These are phyloP conservation scores for Dianthus caryophyllus DNA, from an alignment of 148 eudicot genomes.

Conservation along the genomic window DNA sequence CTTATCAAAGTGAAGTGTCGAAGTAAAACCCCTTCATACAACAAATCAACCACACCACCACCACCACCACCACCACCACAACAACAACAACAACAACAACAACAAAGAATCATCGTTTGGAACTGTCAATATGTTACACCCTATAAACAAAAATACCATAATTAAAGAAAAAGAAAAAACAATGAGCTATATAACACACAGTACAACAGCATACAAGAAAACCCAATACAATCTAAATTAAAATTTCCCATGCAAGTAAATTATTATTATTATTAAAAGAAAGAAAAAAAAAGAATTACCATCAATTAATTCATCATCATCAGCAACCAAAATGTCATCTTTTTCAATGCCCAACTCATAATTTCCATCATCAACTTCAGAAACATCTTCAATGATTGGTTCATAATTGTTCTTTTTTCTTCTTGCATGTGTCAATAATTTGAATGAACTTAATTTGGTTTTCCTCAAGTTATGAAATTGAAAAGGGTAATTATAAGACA, in stretches of 20 bases:
- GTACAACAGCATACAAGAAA: background rate
- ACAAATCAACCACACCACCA: no score
- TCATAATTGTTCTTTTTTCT: slow-evolving; percentile 34
- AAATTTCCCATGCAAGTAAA: background rate
- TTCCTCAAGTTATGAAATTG: background rate
- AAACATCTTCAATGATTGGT: slow-evolving; percentile 28
- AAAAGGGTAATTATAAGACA: slow-evolving; percentile 21
- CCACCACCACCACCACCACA: no score
- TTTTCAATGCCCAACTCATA: slow-evolving; percentile 20
- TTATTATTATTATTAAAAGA: no score
- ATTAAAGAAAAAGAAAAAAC: background rate
- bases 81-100: no score
- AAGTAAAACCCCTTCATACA: no score
- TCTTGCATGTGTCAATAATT: slow-evolving; percentile 31
- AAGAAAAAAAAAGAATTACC: slow-evolving; percentile 31
- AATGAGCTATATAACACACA: background rate
- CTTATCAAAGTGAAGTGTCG: no score
- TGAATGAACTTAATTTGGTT: slow-evolving; percentile 4
- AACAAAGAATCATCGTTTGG: no score
- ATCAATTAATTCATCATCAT: slow-evolving; percentile 42
- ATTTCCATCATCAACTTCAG: slow-evolving; percentile 38
- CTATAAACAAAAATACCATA: no score
- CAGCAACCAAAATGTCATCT: slow-evolving; percentile 26
- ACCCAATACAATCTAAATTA: background rate
- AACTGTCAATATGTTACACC: no score